Conservation (phyloP, 306 rosid genomes). For the Clitoria ternatea region DNA sequence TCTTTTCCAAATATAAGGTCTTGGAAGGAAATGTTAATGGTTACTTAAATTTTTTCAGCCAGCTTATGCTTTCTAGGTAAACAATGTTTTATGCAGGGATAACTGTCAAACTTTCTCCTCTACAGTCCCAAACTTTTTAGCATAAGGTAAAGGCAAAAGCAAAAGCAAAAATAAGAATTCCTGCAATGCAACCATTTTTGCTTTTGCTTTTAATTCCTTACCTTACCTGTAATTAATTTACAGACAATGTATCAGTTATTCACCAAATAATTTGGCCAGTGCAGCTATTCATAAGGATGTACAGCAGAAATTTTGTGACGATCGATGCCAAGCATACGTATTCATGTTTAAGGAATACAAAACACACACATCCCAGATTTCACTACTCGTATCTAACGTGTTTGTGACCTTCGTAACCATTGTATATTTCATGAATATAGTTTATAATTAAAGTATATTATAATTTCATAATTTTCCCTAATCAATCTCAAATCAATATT, state of each 20-base stretch:
- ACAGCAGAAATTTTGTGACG: too few relatives aligned
- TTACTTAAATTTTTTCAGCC: background rate
- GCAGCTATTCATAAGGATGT: too few relatives aligned
- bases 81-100: background rate
- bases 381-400: too few relatives aligned
- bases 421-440: too few relatives aligned
- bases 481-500: too few relatives aligned
- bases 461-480: too few relatives aligned
- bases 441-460: too few relatives aligned
- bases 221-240: background rate
- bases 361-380: too few relatives aligned
- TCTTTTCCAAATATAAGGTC: slow-evolving; percentile 6
- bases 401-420: too few relatives aligned
- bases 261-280: background rate
- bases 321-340: too few relatives aligned
- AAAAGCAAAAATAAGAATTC: background rate
- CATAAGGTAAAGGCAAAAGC: slow-evolving; percentile 8
- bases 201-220: slow-evolving; percentile 10
- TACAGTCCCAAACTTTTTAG: background rate
- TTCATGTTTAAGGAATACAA: too few relatives aligned
- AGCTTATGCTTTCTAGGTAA: background rate
- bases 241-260: background rate
- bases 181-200: background rate
- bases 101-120: background rate
- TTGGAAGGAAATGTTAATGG: background rate